A percentile compares a stretch with the other conserved stretches of the same genome.
Conservation (phyloP, 176 grass and related monocot genomes). For the Ananas comosus region DNA sequence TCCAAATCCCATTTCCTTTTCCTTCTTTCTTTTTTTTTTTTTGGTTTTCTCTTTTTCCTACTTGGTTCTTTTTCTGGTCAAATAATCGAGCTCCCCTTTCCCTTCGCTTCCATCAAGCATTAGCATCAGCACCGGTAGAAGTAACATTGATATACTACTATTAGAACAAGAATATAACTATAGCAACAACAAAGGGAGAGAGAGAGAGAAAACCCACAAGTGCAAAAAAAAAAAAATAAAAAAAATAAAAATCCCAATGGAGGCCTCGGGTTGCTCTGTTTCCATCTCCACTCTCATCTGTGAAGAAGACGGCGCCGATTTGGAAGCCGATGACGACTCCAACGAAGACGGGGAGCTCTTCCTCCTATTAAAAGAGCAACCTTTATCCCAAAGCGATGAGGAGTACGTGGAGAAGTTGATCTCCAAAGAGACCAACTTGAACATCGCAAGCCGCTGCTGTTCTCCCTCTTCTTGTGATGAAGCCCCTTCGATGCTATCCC, state of each 20-base stretch:
- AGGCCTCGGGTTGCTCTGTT: slow-evolving; percentile 18
- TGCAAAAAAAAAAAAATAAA: too few relatives aligned
- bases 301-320: slow-evolving; percentile 49
- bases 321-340: slow-evolving; percentile 16
- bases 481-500: slow-evolving; percentile 13
- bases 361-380: not conserved
- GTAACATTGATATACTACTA: too few relatives aligned
- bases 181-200: not conserved
- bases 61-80: not conserved
- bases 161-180: not conserved
- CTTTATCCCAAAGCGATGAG: slow-evolving; percentile 33
- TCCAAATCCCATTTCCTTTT: too few relatives aligned
- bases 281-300: slow-evolving; percentile 61
- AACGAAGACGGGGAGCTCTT: slow-evolving; percentile 3
- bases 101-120: not conserved
- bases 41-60: too few relatives aligned
- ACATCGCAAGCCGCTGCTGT: slow-evolving; percentile 6
- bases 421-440: slow-evolving; percentile 55
- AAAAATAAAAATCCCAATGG: not conserved
- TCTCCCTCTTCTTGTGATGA: slow-evolving; percentile 5
- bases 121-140: too few relatives aligned
- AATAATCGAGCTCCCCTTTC: not conserved
- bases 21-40: too few relatives aligned
- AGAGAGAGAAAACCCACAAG: too few relatives aligned
- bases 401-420: slow-evolving; percentile 59